Base-by-base conservation (phyloP, 106 monocot genomes). In the Dioscorea dumetorum region DNA sequence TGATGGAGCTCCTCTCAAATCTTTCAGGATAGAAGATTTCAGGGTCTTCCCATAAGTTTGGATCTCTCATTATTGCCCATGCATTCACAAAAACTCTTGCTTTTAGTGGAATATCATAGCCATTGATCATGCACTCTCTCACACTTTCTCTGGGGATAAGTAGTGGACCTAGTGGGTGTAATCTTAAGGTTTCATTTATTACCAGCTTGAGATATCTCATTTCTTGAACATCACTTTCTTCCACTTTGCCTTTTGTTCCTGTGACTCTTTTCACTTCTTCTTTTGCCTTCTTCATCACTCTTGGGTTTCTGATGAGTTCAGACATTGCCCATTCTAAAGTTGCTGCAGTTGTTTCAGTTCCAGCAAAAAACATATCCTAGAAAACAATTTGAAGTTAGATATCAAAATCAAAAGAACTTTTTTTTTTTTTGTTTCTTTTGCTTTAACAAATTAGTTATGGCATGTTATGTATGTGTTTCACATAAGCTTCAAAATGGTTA, bases 21-120 rank as follows among this genome's bases (percentile, higher is more conserved):
- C 83, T 78, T 58, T 83, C 83, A 3, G 83, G 83, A 54, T 48
- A 48, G 24, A 83, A 79, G 71, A 63, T 61, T 0, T 63, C 50
- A 9, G 78, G 78, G 7, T 48, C 48, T 52, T 78, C 23, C 83
- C 83, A 83, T 8, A 0, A 8, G 11, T 33, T 24, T 12, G 74
- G 58, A 16, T 83, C 83, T 24, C 18, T 79, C 7, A 66, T 41
- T 4, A 83, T 75, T 2, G 71, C 71, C 32, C 10, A 6, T 0
- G 68, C 72, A 35, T 83, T 83, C 17, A 83, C 51, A 20, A 75
- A 58, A 13, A 79, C 72, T 28, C 71, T 57, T 1, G 78, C 71
- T 17, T 52, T 68, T 4, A 22, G 16, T 0, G 74, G 82, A 16
- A 78, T 75, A 5, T 66, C 74, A 53, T 74, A 83, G 41, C 70